Evolutionary conservation across 2,329 filamentous ascomycete genomes (phyloP).

Genomic region (Juglanconis sp.): DNA sequence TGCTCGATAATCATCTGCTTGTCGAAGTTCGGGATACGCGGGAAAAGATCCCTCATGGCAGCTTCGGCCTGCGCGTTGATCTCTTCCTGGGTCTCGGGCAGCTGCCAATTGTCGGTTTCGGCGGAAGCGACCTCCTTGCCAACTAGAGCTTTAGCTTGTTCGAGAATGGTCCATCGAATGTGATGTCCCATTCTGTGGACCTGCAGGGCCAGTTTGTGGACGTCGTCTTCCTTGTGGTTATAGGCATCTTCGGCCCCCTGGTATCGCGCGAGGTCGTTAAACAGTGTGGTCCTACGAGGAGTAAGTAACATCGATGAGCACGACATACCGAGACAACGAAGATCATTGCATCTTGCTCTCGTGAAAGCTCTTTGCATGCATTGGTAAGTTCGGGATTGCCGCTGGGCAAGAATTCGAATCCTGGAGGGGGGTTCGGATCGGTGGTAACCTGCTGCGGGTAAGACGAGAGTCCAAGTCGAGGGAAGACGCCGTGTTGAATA

Average conservation of each 20-base stretch:
- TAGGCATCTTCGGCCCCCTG: conserved; percentile 32
- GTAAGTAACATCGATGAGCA: not conserved
- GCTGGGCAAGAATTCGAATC: conserved; percentile 60
- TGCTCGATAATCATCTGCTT: conserved; percentile 60
- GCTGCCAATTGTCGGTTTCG: conserved; percentile 29
- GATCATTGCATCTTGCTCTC: conserved; percentile 60
- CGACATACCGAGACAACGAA: conserved; percentile 62
- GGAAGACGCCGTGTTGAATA: conserved; percentile 30
- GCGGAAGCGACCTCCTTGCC: conserved; percentile 26
- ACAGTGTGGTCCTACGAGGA: not conserved
- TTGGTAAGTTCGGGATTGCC: conserved; percentile 60
- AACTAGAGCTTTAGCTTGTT: conserved; percentile 43
- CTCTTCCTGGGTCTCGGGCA: conserved; percentile 56
- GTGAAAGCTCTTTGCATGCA: conserved; percentile 62
- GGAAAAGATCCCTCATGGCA: conserved; percentile 61
- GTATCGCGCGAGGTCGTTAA: conserved; percentile 18
- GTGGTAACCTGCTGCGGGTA: conserved; percentile 46
- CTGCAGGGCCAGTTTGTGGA: conserved; percentile 46
- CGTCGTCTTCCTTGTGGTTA: conserved; percentile 19
- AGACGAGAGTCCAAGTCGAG: conserved; percentile 15
- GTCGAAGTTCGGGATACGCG: conserved; percentile 63
- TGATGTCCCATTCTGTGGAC: conserved; percentile 60
- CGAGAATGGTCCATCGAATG: conserved; percentile 56
- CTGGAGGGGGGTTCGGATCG: conserved; percentile 51
- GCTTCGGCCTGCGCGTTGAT: conserved; percentile 62